Evolutionary conservation across 1,284 basidiomycete genomes (phyloP), one percentile per base, ranked within the genome.

Genomic region (Xerocomus minutiporus): DNA sequence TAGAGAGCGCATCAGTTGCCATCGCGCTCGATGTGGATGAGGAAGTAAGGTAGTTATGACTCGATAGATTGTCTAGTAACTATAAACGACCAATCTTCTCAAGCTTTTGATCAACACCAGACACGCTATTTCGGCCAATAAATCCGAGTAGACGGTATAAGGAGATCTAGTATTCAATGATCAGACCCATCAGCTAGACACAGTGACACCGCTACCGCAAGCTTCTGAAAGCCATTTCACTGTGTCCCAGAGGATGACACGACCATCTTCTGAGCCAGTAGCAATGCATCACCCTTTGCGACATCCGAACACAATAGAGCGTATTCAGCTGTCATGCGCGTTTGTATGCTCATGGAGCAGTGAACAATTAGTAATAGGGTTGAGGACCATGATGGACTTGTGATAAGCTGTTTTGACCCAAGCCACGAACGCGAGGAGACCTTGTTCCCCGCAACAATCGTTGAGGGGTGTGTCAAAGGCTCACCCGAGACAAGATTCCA

Each of bases 1-100:
- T 75, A 25, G 73, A 67, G 9, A 88, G 69, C n/a, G 68, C 65
- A 56, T 69, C 64, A 36, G 59, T 60, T 29, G 62, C 61, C 77
- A 78, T 78, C 47, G 64, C 29, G 26, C n/a, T 60, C 28, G 20
- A 28, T 17, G 48, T 31, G 8, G 15, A 20, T 13, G 17, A 20
- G 17, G 17, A 20, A 20, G 17, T 20, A 20, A 20, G 17, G 17
- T 20, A 20, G 17, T 20, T 20, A 20, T 20, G 17, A 20, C 17
- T 20, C 17, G 17, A 20, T 20, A 20, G 17, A 20, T 20, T 20
- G 17, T 20, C 17, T 20, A 20, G 17, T 20, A 1, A 20, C 17
- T 31, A 31, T 31, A 31, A 31, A 31, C 31, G 12, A 31, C 31
- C 9, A 12, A 31, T 31, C 11, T 31, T 32, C 31, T 26, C 17